Evolutionary conservation across 257 asterid genomes (phyloP), one percentile per base, ranked within the genome.

Genomic region (Solanum chmielewskii): DNA sequence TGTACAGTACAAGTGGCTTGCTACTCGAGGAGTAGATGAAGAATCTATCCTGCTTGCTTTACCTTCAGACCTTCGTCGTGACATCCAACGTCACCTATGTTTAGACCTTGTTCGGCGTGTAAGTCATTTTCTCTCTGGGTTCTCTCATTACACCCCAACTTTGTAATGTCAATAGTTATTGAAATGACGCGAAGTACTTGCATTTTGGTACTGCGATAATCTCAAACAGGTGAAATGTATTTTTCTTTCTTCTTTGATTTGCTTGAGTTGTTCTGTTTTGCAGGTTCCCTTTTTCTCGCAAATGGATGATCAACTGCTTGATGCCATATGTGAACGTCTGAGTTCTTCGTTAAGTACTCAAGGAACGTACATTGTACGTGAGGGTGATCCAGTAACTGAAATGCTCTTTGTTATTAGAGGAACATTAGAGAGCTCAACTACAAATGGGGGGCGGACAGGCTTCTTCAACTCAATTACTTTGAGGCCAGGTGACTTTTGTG

Each of bases 211-310:
- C 62, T 77, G 9, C 9, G 20, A 18, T 18, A 47, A 49, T 47
- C 18, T 80, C 68, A 27, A 44, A 49, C 56, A 76, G 49, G 52
- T 77, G 11, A 15, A 37, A n/a, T 60, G 39, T 20, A 49, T 76
- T 18, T 0, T 80, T 80, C 5, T 80, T 80, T 47, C 69, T 47
- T 23, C 84, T 45, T 78, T 78, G 42, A 4, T 45, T 78, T 29
- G 66, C 41, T 15, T 59, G 68, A 81, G 25, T 70, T 35, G 39
- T 31, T 44, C 73, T 20, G 7, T 82, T 86, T 88, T 83, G 77
- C 94, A 95, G 98, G 98, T 96, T 12, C 98, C 96, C 9, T 96
- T 94, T 86, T 96, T 96, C 92, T 92, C 98, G 35, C 92, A 96
- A 59, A 96, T 96, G 98, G 98, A 96, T 29, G 95, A 92, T 52